Evolutionary conservation across 202 grass and related monocot species (phyloP).

Genomic region (Zizania palustris): DNA sequence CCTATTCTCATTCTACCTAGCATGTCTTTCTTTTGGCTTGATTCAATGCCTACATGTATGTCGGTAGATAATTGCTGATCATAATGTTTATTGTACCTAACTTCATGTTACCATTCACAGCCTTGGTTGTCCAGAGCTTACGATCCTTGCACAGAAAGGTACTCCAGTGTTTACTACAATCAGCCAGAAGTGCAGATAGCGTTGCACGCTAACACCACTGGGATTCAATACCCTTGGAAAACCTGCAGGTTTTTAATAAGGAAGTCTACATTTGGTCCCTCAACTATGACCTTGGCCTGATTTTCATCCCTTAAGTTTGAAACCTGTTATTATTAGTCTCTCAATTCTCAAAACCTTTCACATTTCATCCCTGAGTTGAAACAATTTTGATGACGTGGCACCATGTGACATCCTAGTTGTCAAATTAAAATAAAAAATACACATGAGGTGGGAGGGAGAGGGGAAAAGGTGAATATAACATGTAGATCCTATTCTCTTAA

Average conservation of each 20-base stretch:
- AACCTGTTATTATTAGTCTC: too few relatives aligned
- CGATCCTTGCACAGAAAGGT: conserved; percentile 93
- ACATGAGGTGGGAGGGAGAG: too few relatives aligned
- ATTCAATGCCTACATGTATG: conserved; percentile 31
- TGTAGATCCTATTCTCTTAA: too few relatives aligned
- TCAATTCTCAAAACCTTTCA: too few relatives aligned
- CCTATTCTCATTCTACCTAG: conserved; percentile 1
- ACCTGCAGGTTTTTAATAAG: conserved; percentile 70
- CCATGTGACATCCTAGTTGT: too few relatives aligned
- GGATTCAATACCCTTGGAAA: conserved; percentile 84
- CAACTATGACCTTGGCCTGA: too few relatives aligned
- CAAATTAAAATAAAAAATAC: too few relatives aligned
- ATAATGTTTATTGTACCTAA: conserved; percentile 17
- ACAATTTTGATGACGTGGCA: too few relatives aligned
- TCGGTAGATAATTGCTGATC: not conserved
- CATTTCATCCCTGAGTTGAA: too few relatives aligned
- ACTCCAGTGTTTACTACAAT: conserved; percentile 83
- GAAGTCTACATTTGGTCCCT: too few relatives aligned
- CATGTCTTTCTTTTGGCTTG: conserved; percentile 7
- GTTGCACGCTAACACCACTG: conserved; percentile 85
- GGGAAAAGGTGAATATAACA: too few relatives aligned
- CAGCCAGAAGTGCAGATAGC: conserved; percentile 82
- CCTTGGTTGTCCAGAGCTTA: conserved; percentile 98
- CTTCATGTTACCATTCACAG: conserved; percentile 46
- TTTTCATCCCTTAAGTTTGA: too few relatives aligned